Percentiles rank a stretch among this genome's conserved stretches.
Conservation (phyloP, 164 flowering plant species). For the Amborella trichopoda region DNA sequence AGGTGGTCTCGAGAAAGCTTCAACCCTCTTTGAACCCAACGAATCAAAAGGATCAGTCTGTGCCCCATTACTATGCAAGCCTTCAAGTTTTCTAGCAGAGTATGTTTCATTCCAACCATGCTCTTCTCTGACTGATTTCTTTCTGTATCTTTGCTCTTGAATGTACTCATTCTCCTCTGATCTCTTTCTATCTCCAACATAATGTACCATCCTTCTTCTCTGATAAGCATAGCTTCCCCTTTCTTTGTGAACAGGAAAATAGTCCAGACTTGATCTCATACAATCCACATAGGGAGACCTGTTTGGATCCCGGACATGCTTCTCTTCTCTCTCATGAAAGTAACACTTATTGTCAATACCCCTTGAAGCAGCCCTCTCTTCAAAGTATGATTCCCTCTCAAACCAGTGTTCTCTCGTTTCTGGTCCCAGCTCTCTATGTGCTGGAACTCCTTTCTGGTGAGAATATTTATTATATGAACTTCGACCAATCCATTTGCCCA, state of each 20-base stretch:
- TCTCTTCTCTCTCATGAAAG: constrained; percentile 9
- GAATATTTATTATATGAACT: constrained; percentile 7
- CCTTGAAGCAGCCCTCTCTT: constrained; percentile 8
- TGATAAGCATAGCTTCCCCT: constrained; percentile 13
- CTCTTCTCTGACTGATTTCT: constrained; percentile 13
- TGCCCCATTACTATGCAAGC: constrained; percentile 15
- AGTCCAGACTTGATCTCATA: constrained; percentile 9
- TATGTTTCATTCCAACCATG: constrained; percentile 11
- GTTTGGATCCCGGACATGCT: constrained; percentile 4
- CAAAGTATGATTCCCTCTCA: constrained; percentile 14
- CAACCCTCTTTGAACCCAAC: constrained; percentile 9
- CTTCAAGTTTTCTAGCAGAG: constrained; percentile 15
- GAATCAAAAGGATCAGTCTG: constrained; percentile 11
- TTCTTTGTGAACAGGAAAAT: constrained; percentile 9
- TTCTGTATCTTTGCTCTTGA: constrained; percentile 11
- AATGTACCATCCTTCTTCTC: constrained; percentile 11
- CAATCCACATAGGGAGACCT: constrained; percentile 9
- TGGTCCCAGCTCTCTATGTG: constrained; percentile 9
- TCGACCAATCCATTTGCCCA: constrained; percentile 4
- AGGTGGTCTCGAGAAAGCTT: constrained; percentile 9
- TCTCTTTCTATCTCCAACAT: constrained; percentile 9
- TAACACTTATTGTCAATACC: constrained; percentile 13
- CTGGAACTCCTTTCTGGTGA: constrained; percentile 10
- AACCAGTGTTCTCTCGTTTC: constrained; percentile 12
- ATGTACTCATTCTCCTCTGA: constrained; percentile 8